A percentile compares a stretch with the other conserved stretches of the same genome.
These are phyloP conservation scores for Coniochaeta prunicola DNA, from an alignment of 2,329 filamentous ascomycete species.

Conservation along the genomic window DNA sequence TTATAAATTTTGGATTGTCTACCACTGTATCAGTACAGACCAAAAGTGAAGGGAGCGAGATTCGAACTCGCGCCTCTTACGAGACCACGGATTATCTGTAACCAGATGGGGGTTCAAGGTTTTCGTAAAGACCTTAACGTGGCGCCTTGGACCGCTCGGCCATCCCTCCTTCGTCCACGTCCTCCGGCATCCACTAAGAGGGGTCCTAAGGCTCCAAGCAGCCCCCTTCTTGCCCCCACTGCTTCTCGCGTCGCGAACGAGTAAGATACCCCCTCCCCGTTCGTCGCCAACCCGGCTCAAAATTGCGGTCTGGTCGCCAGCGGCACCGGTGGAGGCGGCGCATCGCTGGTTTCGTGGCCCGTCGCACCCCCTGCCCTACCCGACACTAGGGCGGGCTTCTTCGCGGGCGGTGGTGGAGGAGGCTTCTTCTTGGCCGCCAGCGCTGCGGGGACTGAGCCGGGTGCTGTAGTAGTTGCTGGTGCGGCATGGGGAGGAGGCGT, in stretches of 20 bases:
- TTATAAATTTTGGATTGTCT: no score
- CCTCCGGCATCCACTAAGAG: background rate
- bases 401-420: constrained; percentile 44
- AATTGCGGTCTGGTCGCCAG: constrained; percentile 15
- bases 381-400: constrained; percentile 30
- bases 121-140: background rate
- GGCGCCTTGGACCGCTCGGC: constrained; percentile 1
- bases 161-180: background rate
- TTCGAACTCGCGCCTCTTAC: background rate
- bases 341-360: constrained; percentile 13
- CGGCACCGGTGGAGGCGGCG: constrained; percentile 43
- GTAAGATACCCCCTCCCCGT: background rate
- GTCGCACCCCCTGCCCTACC: constrained; percentile 9
- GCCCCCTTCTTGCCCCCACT: background rate
- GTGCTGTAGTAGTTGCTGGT: background rate
- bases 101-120: background rate
- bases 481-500: background rate
- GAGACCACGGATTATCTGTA: background rate
- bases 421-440: constrained; percentile 44
- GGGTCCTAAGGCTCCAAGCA: background rate
- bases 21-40: no score
- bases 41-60: background rate
- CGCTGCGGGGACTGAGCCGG: constrained; percentile 4
- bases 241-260: background rate
- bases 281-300: constrained; percentile 2